phyloP scores from a whole-genome alignment of 116 monocot genomes.

The Posidonia oceanica region DNA sequence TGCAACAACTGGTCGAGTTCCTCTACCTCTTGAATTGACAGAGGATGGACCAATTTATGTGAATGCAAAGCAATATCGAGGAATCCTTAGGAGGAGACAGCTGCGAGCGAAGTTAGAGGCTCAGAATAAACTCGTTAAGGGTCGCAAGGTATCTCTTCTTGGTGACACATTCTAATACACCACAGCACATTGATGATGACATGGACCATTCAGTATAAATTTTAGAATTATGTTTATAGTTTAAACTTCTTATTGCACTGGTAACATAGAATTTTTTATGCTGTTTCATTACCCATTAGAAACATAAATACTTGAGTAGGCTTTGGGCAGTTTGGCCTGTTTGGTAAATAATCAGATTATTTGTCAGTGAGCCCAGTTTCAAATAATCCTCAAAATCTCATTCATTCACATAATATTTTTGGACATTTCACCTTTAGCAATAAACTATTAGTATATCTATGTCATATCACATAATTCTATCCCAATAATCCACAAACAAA shows the following conservation, averaged over 20 bases:
- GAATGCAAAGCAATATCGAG: constrained; percentile 74
- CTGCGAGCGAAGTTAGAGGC: constrained; percentile 66
- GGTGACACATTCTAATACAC: not conserved
- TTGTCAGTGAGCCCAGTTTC: too few species aligned
- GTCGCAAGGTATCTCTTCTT: constrained; percentile 42
- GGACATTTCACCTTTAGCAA: too few species aligned
- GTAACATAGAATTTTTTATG: not conserved
- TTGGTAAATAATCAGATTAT: too few species aligned
- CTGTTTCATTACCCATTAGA: not conserved
- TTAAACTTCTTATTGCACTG: too few species aligned
- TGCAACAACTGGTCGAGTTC: constrained; percentile 27
- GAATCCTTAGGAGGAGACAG: constrained; percentile 54
- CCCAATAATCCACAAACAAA: too few species aligned
- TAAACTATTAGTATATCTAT: too few species aligned
- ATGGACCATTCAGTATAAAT: too few species aligned
- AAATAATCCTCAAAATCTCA: too few species aligned
- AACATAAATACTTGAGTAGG: not conserved
- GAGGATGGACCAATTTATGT: constrained; percentile 69
- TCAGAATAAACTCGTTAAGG: constrained; percentile 53
- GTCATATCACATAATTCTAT: too few species aligned
- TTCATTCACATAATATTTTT: too few species aligned
- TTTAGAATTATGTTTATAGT: too few species aligned
- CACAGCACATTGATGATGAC: too few species aligned
- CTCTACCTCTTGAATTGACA: constrained; percentile 43
- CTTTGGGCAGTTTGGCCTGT: not conserved